A percentile compares a stretch with the other conserved stretches of the same genome.
Conservation (phyloP, 306 rosid genomes). For the Delonix regia region DNA sequence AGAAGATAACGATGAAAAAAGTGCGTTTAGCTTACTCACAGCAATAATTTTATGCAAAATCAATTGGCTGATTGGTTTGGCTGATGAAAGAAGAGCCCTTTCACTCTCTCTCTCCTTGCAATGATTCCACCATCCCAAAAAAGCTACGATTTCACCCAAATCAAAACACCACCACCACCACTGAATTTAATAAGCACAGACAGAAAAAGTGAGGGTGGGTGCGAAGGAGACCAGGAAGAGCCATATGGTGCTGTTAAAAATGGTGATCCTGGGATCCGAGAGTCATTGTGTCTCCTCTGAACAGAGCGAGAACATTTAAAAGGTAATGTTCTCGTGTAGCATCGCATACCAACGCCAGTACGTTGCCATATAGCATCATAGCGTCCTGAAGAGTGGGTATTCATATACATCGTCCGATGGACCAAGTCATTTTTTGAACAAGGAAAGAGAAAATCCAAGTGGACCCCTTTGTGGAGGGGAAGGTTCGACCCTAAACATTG, state of each 20-base stretch:
- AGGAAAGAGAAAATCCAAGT: too few relatives aligned
- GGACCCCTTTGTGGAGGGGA: too few relatives aligned
- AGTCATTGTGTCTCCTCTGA: not conserved
- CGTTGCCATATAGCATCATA: too few relatives aligned
- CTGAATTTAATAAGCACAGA: not conserved
- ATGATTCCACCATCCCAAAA: slow-evolving; percentile 26
- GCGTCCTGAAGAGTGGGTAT: too few relatives aligned
- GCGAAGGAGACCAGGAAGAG: not conserved
- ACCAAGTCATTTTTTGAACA: too few relatives aligned
- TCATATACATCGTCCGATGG: too few relatives aligned
- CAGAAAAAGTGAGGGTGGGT: not conserved
- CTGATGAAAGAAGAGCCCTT: slow-evolving; percentile 4
- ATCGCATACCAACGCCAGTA: too few relatives aligned
- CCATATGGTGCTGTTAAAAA: not conserved
- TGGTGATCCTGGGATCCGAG: slow-evolving; percentile 13
- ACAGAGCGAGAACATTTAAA: too few relatives aligned
- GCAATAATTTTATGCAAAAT: not conserved
- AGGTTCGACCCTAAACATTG: too few relatives aligned
- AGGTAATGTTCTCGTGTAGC: not conserved
- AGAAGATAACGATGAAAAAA: not conserved
- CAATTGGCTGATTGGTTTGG: not conserved
- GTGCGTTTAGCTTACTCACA: slow-evolving; percentile 21
- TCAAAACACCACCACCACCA: not conserved
- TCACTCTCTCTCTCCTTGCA: not conserved
- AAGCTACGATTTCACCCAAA: not conserved